phyloP scores from a whole-genome alignment of 2,329 filamentous ascomycete species.

The Phaeosphaeria sp. region DNA sequence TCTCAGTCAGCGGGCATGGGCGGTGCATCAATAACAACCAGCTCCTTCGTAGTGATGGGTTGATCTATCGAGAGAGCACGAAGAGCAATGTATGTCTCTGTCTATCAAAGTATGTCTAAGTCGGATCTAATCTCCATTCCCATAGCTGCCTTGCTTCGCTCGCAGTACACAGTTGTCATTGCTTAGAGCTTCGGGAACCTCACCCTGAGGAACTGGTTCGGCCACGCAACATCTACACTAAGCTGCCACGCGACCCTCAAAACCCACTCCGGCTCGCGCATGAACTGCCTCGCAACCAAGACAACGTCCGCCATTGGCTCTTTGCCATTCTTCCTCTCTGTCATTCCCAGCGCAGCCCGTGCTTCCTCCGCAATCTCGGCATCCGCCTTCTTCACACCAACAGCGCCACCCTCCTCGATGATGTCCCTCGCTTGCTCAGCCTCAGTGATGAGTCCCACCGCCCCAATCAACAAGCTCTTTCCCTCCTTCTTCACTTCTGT shows the following conservation, averaged over 20 bases:
- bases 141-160: background rate
- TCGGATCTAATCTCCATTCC: background rate
- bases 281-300: slow-evolving; percentile 61
- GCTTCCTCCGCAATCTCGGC: slow-evolving; percentile 39
- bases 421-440: slow-evolving; percentile 59
- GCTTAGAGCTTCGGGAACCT: slow-evolving; percentile 38
- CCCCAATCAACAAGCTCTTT: slow-evolving; percentile 56
- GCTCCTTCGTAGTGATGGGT: too few relatives aligned
- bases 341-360: slow-evolving; percentile 42
- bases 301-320: slow-evolving; percentile 56
- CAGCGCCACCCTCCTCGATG: slow-evolving; percentile 41
- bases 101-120: background rate
- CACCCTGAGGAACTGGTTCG: slow-evolving; percentile 54
- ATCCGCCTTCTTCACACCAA: slow-evolving; percentile 24
- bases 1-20: too few relatives aligned
- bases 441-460: slow-evolving; percentile 62
- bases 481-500: slow-evolving; percentile 48
- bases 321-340: slow-evolving; percentile 35
- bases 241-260: slow-evolving; percentile 58
- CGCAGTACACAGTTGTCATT: background rate
- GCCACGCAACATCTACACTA: slow-evolving; percentile 57
- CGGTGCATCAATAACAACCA: too few relatives aligned
- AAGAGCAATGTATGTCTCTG: too few relatives aligned
- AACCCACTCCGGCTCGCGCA: slow-evolving; percentile 64
- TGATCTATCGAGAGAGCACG: too few relatives aligned